These are phyloP conservation scores for Wallacemonas sp. DNA, from an alignment of 208 protist species.

Conservation along the genomic window DNA sequence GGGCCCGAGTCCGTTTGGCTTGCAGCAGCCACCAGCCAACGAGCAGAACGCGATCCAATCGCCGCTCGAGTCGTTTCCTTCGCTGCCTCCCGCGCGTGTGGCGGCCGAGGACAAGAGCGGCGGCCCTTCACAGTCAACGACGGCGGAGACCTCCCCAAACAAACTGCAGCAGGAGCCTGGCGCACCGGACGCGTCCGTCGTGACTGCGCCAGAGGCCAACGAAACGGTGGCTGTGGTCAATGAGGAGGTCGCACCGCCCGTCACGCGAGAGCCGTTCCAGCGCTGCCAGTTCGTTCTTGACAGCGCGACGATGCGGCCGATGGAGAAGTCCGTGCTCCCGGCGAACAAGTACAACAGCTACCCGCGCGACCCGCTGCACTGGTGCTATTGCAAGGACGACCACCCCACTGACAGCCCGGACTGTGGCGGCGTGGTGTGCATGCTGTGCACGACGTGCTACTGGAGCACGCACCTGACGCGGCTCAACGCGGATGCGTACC, in stretches of 20 bases:
- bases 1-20: slow-evolving; percentile 34
- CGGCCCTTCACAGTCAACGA: too few relatives aligned
- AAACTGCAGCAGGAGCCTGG: too few relatives aligned
- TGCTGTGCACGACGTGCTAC: slow-evolving; percentile 79
- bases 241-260: neutral
- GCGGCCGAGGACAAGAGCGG: neutral
- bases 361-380: slow-evolving; percentile 60
- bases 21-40: slow-evolving; percentile 18
- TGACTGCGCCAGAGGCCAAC: neutral
- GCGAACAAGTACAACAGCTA: slow-evolving; percentile 72
- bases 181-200: too few relatives aligned
- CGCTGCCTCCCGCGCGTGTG: neutral
- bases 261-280: too few relatives aligned
- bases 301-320: slow-evolving; percentile 49
- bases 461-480: slow-evolving; percentile 79
- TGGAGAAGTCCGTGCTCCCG: slow-evolving; percentile 49
- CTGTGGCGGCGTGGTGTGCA: slow-evolving; percentile 66
- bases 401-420: slow-evolving; percentile 63
- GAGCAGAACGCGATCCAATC: slow-evolving; percentile 17
- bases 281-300: slow-evolving; percentile 79
- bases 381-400: slow-evolving; percentile 81
- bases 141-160: too few relatives aligned
- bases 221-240: neutral
- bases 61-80: slow-evolving; percentile 5
- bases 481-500: slow-evolving; percentile 51